Evolutionary conservation across 2,329 filamentous ascomycete species (phyloP).

Genomic region (Dactylonectria estremocensis): DNA sequence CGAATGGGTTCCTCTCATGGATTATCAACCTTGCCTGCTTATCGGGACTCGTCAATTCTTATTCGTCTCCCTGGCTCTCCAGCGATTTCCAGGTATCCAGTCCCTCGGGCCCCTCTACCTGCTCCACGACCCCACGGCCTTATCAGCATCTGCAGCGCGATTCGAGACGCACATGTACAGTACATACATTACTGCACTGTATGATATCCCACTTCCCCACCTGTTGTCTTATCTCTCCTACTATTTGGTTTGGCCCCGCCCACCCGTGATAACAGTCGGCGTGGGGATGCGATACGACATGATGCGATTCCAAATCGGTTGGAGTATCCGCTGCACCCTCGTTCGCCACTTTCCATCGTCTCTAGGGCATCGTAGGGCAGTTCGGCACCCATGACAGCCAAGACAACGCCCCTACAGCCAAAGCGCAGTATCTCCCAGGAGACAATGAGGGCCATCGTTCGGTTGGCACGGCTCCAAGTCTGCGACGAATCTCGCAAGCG

Average conservation of each 20-base stretch:
- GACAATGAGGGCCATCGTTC: conserved; percentile 12
- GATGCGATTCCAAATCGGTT: conserved; percentile 9
- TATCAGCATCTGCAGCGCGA: conserved; percentile 15
- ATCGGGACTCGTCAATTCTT: conserved; percentile 17
- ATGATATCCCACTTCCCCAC: conserved; percentile 23
- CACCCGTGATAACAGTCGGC: not conserved
- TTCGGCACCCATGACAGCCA: conserved; percentile 13
- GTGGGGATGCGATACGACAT: conserved; percentile 28
- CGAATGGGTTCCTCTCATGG: conserved; percentile 18
- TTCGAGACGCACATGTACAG: too few species aligned
- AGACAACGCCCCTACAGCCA: conserved; percentile 3
- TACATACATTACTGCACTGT: not conserved
- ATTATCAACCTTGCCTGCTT: conserved; percentile 10
- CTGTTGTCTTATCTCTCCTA: conserved; percentile 26
- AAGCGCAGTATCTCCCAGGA: not conserved
- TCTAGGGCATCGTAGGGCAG: not conserved
- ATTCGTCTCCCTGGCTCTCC: conserved; percentile 12
- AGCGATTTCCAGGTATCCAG: conserved; percentile 9
- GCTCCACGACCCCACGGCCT: conserved; percentile 15
- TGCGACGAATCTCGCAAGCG: not conserved
- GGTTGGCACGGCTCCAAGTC: conserved; percentile 19
- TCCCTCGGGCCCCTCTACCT: conserved; percentile 10
- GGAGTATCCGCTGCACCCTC: conserved; percentile 8
- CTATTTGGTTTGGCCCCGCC: conserved; percentile 13
- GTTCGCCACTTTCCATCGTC: not conserved